These are phyloP conservation scores for Solanum bulbocastanum DNA, from an alignment of 257 asterid genomes.

Conservation along the genomic window DNA sequence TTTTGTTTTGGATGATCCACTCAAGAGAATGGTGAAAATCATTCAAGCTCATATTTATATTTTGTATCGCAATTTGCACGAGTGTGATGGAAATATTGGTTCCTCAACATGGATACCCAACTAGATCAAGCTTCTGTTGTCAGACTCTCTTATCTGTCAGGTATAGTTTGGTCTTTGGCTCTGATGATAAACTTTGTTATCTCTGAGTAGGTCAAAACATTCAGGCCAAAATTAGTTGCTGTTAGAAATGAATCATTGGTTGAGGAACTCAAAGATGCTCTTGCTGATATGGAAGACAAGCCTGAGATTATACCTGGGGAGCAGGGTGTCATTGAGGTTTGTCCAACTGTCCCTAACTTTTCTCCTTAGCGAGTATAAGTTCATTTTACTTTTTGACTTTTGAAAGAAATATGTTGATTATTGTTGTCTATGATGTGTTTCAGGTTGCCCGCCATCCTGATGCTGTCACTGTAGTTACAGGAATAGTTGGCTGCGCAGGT, in stretches of 20 bases:
- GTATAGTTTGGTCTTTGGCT: background rate
- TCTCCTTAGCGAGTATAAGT: background rate
- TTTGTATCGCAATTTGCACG: background rate
- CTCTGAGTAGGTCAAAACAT: constrained; percentile 57
- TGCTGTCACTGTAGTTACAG: constrained; percentile 91
- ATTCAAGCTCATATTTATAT: background rate
- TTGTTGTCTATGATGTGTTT: background rate
- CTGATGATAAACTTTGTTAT: background rate
- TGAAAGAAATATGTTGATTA: background rate
- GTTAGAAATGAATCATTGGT: constrained; percentile 61
- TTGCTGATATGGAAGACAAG: constrained; percentile 61
- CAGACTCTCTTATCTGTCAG: background rate
- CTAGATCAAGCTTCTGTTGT: background rate
- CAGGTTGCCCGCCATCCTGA: constrained; percentile 99
- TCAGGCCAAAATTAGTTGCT: constrained; percentile 82
- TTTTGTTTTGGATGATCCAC: background rate
- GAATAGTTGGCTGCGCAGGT: constrained; percentile 99
- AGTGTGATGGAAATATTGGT: background rate
- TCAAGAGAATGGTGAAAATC: background rate
- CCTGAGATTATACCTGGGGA: constrained; percentile 97
- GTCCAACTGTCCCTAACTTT: background rate
- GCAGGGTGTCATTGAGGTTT: constrained; percentile 85
- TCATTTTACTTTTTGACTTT: background rate
- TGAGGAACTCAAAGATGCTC: constrained; percentile 78
- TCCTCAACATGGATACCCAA: background rate